A percentile compares a stretch with the other conserved stretches of the same genome.
These are phyloP conservation scores for Ophiocordyceps camponoti-floridani DNA, from an alignment of 2,329 filamentous ascomycete genomes.

Conservation along the genomic window DNA sequence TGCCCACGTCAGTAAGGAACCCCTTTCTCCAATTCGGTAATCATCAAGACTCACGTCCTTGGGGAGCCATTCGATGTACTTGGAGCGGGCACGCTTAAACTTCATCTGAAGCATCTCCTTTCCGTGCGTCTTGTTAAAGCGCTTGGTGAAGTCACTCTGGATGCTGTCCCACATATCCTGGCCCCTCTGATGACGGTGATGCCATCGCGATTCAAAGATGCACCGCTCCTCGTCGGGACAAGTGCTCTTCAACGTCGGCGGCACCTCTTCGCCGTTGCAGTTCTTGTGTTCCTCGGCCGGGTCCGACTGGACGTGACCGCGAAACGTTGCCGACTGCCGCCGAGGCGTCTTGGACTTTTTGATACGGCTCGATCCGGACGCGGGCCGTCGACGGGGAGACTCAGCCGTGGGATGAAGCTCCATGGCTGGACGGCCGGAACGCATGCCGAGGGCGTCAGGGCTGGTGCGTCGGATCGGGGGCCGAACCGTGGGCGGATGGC, in stretches of 20 bases:
- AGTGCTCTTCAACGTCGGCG: conserved; percentile 21
- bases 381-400: conserved; percentile 9
- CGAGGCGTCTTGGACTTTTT: conserved; percentile 7
- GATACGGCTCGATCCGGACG: conserved; percentile 7
- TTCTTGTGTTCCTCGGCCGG: conserved; percentile 16
- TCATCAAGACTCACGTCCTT: conserved; percentile 27
- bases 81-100: conserved; percentile 29
- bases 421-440: neutral
- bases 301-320: conserved; percentile 4
- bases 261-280: conserved; percentile 14
- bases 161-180: conserved; percentile 42
- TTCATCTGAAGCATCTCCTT: conserved; percentile 39
- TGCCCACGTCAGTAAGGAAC: no score
- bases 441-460: conserved; percentile 4
- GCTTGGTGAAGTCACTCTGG: conserved; percentile 19
- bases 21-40: no score
- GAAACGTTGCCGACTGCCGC: neutral
- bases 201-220: conserved; percentile 29
- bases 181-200: conserved; percentile 27
- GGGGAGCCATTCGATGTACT: conserved; percentile 28
- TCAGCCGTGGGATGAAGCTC: conserved; percentile 8
- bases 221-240: conserved; percentile 29
- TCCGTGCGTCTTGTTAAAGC: conserved; percentile 18
- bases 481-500: conserved; percentile 8
- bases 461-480: conserved; percentile 9